Conservation (phyloP, 1,284 basidiomycete species). For the Mrakiaceae sp. region DNA sequence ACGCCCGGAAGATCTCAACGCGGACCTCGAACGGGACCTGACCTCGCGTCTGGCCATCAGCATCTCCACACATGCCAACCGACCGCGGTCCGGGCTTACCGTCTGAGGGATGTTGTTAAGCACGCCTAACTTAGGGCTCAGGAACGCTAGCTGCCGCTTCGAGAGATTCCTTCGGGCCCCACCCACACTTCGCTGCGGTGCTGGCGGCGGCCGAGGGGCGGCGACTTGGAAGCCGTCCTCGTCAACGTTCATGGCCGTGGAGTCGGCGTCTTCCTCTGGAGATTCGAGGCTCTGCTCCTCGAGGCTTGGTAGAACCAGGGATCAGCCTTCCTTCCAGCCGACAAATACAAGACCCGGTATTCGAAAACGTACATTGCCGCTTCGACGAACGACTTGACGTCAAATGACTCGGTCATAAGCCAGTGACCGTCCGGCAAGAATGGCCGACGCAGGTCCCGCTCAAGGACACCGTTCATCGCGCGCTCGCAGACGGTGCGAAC, state of each 20-base stretch:
- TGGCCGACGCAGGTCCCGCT: slow-evolving; percentile 56
- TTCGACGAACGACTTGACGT: slow-evolving; percentile 76
- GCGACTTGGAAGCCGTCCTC: slow-evolving; percentile 21
- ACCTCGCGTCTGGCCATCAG: neutral
- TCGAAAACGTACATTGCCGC: slow-evolving; percentile 59
- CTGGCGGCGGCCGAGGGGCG: slow-evolving; percentile 15
- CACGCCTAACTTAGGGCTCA: slow-evolving; percentile 76
- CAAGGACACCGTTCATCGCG: slow-evolving; percentile 15
- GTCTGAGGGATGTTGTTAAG: slow-evolving; percentile 95
- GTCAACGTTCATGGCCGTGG: slow-evolving; percentile 19
- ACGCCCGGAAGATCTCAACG: slow-evolving; percentile 77
- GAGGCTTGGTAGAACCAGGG: slow-evolving; percentile 23
- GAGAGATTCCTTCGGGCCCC: slow-evolving; percentile 38
- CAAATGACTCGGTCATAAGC: slow-evolving; percentile 59
- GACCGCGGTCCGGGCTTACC: slow-evolving; percentile 25
- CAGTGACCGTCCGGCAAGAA: slow-evolving; percentile 77
- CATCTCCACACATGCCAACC: neutral
- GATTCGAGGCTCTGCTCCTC: slow-evolving; percentile 37
- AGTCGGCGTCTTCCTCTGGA: slow-evolving; percentile 20
- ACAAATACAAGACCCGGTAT: neutral
- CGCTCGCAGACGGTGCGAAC: slow-evolving; percentile 22
- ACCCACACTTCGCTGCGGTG: slow-evolving; percentile 14
- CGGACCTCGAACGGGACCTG: slow-evolving; percentile 74
- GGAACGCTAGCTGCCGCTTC: slow-evolving; percentile 59
- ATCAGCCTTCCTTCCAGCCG: neutral